These are phyloP conservation scores for Agapanthus africanus DNA, from an alignment of 106 monocot genomes.

Conservation along the genomic window DNA sequence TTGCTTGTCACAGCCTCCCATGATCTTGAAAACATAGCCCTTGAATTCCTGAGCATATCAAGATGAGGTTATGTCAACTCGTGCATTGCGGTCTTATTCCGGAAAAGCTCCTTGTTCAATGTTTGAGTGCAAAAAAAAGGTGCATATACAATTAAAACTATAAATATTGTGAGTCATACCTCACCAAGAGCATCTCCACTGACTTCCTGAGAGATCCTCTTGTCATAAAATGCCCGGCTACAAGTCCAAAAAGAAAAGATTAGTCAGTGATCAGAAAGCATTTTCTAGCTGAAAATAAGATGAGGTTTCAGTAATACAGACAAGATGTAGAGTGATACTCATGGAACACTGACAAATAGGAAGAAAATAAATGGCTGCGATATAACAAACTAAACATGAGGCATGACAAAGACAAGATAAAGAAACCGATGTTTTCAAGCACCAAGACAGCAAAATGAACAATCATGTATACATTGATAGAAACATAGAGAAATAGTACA, in stretches of 20 bases:
- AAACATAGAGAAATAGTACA: background rate
- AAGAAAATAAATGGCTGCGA: background rate
- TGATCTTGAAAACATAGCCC: constrained; percentile 69
- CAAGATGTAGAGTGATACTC: too few relatives aligned
- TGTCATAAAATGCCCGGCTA: constrained; percentile 60
- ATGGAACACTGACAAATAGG: too few relatives aligned
- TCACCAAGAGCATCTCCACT: constrained; percentile 65
- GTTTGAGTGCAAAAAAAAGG: background rate
- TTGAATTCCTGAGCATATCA: constrained; percentile 40
- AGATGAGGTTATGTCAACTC: background rate
- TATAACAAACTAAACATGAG: background rate
- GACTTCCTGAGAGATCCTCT: constrained; percentile 73
- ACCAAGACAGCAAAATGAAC: background rate
- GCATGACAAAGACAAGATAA: background rate
- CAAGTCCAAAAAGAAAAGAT: background rate
- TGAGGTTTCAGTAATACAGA: too few relatives aligned
- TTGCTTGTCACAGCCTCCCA: constrained; percentile 64
- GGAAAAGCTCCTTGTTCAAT: background rate
- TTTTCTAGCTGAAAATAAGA: background rate
- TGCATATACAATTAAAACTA: background rate
- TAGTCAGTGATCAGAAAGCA: background rate
- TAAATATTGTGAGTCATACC: constrained; percentile 14
- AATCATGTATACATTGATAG: background rate
- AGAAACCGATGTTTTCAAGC: background rate
- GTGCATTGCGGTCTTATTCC: background rate